These are phyloP conservation scores for Termitomyces sp. DNA, from an alignment of 768 basidiomycete species.

Conservation along the genomic window DNA sequence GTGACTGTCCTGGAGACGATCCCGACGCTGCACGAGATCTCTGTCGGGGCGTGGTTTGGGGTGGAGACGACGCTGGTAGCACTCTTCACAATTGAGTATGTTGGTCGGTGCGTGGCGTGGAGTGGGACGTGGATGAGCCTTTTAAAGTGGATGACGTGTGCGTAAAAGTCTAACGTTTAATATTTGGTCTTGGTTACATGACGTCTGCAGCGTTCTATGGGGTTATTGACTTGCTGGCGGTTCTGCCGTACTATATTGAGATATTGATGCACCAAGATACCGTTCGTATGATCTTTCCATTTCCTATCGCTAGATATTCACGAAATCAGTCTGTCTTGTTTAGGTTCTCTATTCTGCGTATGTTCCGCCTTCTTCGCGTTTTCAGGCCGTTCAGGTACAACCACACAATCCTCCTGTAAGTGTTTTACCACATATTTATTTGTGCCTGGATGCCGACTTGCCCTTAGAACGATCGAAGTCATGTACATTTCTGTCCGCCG, in stretches of 20 bases:
- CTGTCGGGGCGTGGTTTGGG: constrained; percentile 77
- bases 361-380: constrained; percentile 83
- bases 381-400: constrained; percentile 88
- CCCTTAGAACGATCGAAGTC: constrained; percentile 73
- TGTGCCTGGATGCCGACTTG: neutral
- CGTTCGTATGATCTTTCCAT: constrained; percentile 32
- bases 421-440: constrained; percentile 6
- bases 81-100: constrained; percentile 83
- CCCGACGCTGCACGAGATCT: constrained; percentile 65
- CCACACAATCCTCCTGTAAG: constrained; percentile 75
- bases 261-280: constrained; percentile 81
- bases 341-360: constrained; percentile 85
- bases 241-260: constrained; percentile 87
- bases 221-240: constrained; percentile 79
- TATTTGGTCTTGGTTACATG: constrained; percentile 12
- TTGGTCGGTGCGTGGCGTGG: constrained; percentile 70
- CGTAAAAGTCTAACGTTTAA: constrained; percentile 9
- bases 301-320: neutral
- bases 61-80: constrained; percentile 80
- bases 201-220: constrained; percentile 79
- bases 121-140: constrained; percentile 58
- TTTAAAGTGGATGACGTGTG: constrained; percentile 66
- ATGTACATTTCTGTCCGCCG: constrained; percentile 88
- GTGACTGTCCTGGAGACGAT: constrained; percentile 80
- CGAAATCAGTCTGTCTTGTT: constrained; percentile 67